Conservation (phyloP, 2,329 filamentous ascomycete genomes). For the Colletotrichum cordylinicola region DNA sequence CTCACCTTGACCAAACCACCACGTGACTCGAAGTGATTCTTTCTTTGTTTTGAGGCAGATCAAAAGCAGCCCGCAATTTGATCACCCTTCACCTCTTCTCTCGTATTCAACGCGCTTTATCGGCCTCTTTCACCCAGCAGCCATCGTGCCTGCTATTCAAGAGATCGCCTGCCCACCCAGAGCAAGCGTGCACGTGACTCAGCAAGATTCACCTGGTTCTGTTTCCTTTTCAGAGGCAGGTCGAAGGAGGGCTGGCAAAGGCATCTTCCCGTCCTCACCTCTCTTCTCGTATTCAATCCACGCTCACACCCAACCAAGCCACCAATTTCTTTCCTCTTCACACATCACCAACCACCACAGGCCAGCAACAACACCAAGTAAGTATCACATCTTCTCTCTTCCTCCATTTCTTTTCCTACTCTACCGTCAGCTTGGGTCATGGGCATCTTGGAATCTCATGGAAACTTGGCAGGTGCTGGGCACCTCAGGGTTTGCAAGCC, state of each 20-base stretch:
- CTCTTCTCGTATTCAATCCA: not conserved
- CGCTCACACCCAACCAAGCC: not conserved
- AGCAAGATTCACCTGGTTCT: not conserved
- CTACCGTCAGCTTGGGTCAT: not conserved
- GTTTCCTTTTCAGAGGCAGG: not conserved
- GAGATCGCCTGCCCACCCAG: not conserved
- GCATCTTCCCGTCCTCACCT: not conserved
- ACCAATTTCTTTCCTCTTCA: not conserved
- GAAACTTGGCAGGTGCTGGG: not conserved
- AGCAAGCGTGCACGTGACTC: not conserved
- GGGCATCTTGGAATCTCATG: not conserved
- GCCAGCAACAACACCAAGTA: not conserved
- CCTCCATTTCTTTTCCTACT: not conserved
- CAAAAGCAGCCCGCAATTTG: not conserved
- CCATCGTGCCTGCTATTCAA: not conserved
- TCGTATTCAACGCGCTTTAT: not conserved
- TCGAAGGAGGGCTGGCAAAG: not conserved
- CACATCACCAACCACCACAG: not conserved
- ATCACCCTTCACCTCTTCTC: not conserved
- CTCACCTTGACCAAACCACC: not conserved
- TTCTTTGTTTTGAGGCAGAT: not conserved
- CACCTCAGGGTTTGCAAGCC: not conserved
- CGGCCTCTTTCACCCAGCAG: fast-evolving
- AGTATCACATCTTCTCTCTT: not conserved
- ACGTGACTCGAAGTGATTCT: not conserved